A percentile compares a stretch with the other conserved stretches of the same genome.
phyloP scores from a whole-genome alignment of 1,139 yeast species.

The Arxiozyma heterogenica region DNA sequence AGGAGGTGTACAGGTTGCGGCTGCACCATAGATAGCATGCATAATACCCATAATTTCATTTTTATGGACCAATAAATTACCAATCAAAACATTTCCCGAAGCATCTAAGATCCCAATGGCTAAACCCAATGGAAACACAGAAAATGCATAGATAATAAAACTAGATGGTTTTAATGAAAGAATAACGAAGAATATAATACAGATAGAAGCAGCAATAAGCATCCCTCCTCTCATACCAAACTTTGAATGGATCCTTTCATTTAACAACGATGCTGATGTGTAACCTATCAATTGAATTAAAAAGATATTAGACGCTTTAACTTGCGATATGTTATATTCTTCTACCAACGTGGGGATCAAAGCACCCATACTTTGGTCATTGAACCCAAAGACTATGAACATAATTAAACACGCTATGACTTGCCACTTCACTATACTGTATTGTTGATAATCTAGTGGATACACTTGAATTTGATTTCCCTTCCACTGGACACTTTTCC shows the following conservation, averaged over 20 bases:
- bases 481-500: constrained; percentile 18
- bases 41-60: constrained; percentile 51
- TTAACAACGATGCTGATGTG: constrained; percentile 23
- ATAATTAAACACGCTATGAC: constrained; percentile 21
- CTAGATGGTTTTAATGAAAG: constrained; percentile 20
- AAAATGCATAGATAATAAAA: constrained; percentile 32
- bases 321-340: constrained; percentile 21
- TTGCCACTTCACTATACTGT: constrained; percentile 23
- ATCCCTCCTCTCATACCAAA: constrained; percentile 27
- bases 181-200: constrained; percentile 16
- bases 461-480: constrained; percentile 21
- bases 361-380: constrained; percentile 29
- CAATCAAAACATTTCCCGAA: constrained; percentile 50
- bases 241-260: constrained; percentile 22
- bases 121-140: constrained; percentile 41
- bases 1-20: constrained; percentile 59
- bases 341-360: constrained; percentile 25
- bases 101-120: constrained; percentile 59
- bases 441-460: constrained; percentile 23
- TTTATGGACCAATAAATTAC: constrained; percentile 47
- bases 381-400: constrained; percentile 28
- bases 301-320: constrained; percentile 24
- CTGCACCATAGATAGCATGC: constrained; percentile 63
- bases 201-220: constrained; percentile 15
- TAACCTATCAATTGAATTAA: constrained; percentile 26